Base-by-base conservation (phyloP, 352 stramenopile genomes). In the Phytophthora tentaculata region DNA sequence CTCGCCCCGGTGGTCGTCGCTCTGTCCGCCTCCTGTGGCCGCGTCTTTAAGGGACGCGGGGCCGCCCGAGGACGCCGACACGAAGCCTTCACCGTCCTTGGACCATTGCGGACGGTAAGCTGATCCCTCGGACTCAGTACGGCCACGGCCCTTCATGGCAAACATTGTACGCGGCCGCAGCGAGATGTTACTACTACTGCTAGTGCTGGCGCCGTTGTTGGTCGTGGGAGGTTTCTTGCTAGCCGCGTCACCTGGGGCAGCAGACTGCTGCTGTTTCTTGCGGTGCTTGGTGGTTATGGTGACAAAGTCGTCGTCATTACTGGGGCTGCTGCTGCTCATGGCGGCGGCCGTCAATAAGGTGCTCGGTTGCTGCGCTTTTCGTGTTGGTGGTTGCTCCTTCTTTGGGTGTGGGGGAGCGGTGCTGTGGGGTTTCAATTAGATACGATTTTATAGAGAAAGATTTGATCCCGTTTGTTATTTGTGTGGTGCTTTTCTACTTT, bases 131-230 rank as follows among this genome's bases (percentile, higher is more conserved):
- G 81, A 82, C 51, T 96, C 88, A 28, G 83, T 91, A 44, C 80
- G 82, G 12, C 84, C 85, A 16, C 86, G 78, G 51, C 88, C 88
- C 61, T 94, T 96, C 73, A 94, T 90, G n/a, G 85, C 85, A 57
- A 96, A 96, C 88, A 96, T 96, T 39, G 84, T 96, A 59, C 88
- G 86, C 63, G 88, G 88, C n/a, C 88, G 73, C 58, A 96, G 68
- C 47, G 86, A 94, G 44, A 94, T 94, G 44, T 61, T 67, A 47
- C 57, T 67, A 22, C 41, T 92, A 29, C 55, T 66, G 48, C 56
- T 66, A 24, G 51, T 61, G 45, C 51, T 63, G 44, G 32, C 47
- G 24, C 53, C 52, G 51, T 56, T 58, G 41, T 58, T 58, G 20
- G 29, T 55, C 17, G 54, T 55, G 2, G 65, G 62, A 6, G 64